Conservation (phyloP, 257 asterid species). For the Capsicum rhomboideum region DNA sequence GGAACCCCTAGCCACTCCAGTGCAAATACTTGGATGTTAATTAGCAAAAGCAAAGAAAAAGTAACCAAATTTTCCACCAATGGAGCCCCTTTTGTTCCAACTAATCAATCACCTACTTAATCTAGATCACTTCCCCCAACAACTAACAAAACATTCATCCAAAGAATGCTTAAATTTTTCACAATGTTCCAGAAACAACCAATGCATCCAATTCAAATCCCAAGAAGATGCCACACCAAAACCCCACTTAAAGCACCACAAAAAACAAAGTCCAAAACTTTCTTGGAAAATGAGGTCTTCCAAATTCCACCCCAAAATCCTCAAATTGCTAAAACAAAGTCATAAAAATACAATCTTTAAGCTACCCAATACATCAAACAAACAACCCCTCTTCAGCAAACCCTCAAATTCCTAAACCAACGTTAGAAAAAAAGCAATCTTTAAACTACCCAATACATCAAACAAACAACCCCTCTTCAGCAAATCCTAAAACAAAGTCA, state of each 20-base stretch:
- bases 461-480: not conserved
- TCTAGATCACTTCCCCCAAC: not conserved
- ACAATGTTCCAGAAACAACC: not conserved
- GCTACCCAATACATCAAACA: not conserved
- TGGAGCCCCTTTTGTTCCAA: not conserved
- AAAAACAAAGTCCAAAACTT: not conserved
- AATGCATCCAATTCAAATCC: not conserved
- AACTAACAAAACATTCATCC: not conserved
- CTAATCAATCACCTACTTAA: conserved; percentile 4
- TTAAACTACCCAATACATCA: not conserved
- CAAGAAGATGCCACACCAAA: conserved; percentile 1
- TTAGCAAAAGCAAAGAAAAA: conserved; percentile 13
- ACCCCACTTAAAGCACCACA: not conserved
- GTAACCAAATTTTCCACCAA: not conserved
- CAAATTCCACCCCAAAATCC: not conserved
- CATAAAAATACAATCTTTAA: not conserved
- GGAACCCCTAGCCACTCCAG: conserved; percentile 98
- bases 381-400: not conserved
- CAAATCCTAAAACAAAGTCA: not conserved
- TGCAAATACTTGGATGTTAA: conserved; percentile 49
- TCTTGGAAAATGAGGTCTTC: conserved; percentile 1
- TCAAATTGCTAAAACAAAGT: not conserved
- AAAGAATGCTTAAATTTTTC: not conserved
- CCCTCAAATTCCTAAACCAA: not conserved
- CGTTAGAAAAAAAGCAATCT: not conserved